Percentiles rank a stretch among this genome's conserved stretches.
Conservation (phyloP, 2,329 filamentous ascomycete species). For the Neonectria neomacrospora region DNA sequence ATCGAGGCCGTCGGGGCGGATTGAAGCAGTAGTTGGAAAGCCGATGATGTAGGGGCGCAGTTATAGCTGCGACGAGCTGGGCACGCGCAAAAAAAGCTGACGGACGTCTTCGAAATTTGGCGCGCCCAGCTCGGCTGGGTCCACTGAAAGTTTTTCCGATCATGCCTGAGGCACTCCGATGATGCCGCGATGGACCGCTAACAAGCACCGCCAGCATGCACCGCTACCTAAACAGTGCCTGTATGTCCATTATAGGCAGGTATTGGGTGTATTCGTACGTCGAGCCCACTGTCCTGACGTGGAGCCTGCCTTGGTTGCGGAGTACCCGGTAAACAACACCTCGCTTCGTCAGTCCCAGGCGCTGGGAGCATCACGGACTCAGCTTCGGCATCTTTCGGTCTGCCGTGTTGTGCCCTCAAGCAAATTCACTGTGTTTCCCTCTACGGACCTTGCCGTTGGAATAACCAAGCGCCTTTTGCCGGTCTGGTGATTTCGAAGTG, state of each 20-base stretch:
- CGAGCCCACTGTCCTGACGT: slow-evolving; percentile 14
- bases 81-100: slow-evolving; percentile 50
- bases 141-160: slow-evolving; percentile 48
- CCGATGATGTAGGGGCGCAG: slow-evolving; percentile 50
- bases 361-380: neutral
- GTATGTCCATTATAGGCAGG: neutral
- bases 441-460: slow-evolving; percentile 31
- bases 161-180: slow-evolving; percentile 39
- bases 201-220: slow-evolving; percentile 12
- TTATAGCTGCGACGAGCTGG: slow-evolving; percentile 48
- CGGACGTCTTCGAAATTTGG: slow-evolving; percentile 46
- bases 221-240: neutral
- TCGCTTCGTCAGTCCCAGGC: neutral
- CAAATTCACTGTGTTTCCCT: neutral
- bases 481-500: slow-evolving; percentile 42
- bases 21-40: slow-evolving; percentile 39
- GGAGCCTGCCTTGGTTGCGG: slow-evolving; percentile 8
- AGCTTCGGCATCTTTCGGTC: neutral
- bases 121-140: slow-evolving; percentile 37
- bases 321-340: neutral
- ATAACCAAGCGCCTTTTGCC: slow-evolving; percentile 20
- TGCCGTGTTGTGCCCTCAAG: slow-evolving; percentile 7
- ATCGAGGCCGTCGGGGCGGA: slow-evolving; percentile 44
- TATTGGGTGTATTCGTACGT: neutral
- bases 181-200: slow-evolving; percentile 17